phyloP scores from a whole-genome alignment of 2,329 filamentous ascomycete genomes.

The Zelopaecilomyces penicillatus region DNA sequence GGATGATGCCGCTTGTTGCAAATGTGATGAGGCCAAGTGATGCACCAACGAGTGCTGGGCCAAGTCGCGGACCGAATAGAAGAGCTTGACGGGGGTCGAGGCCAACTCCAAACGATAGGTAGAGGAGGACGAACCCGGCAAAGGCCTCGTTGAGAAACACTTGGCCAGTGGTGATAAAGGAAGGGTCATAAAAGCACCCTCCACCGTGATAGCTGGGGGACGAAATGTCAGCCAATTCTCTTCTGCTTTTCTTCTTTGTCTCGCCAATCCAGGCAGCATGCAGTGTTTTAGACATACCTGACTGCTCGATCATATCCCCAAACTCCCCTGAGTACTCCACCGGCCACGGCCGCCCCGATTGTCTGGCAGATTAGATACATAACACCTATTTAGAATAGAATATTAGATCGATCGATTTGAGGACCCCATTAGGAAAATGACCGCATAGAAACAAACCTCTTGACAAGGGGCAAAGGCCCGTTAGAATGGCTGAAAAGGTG shows the following conservation, averaged over 20 bases:
- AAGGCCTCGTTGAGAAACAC: slow-evolving; percentile 41
- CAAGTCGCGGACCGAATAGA: slow-evolving; percentile 40
- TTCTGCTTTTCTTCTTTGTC: no score
- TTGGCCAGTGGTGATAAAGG: slow-evolving; percentile 26
- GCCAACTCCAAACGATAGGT: slow-evolving; percentile 43
- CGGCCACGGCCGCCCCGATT: slow-evolving; percentile 35
- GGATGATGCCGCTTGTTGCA: slow-evolving; percentile 27
- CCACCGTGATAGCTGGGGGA: slow-evolving; percentile 18
- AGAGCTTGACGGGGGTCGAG: slow-evolving; percentile 43
- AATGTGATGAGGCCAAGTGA: slow-evolving; percentile 28
- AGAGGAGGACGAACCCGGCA: slow-evolving; percentile 20
- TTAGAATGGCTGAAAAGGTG: slow-evolving; percentile 43
- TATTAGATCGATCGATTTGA: no score
- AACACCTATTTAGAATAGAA: slow-evolving; percentile 18
- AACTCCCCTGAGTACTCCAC: slow-evolving; percentile 30
- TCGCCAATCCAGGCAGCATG: background rate
- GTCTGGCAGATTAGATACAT: slow-evolving; percentile 39
- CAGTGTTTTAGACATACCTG: slow-evolving; percentile 12
- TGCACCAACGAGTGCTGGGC: slow-evolving; percentile 39
- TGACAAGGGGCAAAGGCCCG: slow-evolving; percentile 39
- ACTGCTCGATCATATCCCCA: slow-evolving; percentile 22
- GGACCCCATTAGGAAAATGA: no score
- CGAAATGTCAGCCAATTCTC: background rate
- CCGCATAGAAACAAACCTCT: slow-evolving; percentile 19
- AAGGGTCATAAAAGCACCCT: slow-evolving; percentile 29